Evolutionary conservation across 495 filamentous ascomycete genomes (phyloP), one percentile per base, ranked within the genome.

Genomic region (Cercophora samala): DNA sequence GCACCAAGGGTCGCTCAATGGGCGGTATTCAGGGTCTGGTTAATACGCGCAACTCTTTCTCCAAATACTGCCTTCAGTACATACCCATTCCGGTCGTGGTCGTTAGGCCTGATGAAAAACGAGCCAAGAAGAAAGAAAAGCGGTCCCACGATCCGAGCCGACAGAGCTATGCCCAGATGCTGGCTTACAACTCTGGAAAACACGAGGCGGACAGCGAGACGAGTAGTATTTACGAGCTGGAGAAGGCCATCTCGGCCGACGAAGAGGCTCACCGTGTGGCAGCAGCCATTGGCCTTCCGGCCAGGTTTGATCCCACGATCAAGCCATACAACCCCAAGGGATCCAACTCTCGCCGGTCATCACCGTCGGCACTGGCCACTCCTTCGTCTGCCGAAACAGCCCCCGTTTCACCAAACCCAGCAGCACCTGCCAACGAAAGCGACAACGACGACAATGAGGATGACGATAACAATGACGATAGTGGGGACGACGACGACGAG

Each of bases 61-160:
- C 93, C 26, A 97, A 97, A 73, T 99, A 96, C 80, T 97, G 95
- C 70, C 84, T 97, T 15, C 94, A 98, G 75, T 91, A 96, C 77
- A 97, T 92, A 8, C 95, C 95, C 1, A 91, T 99, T 21, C 95
- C 95, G n/a, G 94, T 97, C 2, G 92, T 97, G 46, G 96, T 99
- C 32, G 95, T 98, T 51, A 88, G 95, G 1, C 93, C 95, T 59
- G 90, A 89, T 25, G 88, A 91, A 62, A 96, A 97, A 79, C 90
- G 95, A 5, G 85, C 89, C 69, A 97, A 96, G 79, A 96, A 96
- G 77, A 97, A 96, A 76, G 84, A 85, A 67, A 97, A 97, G 80
- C 90, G 95, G 29, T 86, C 87, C 17, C 86, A 88, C 56, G 92
- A 98, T 67, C 92, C 93, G 6, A 82, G 76, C 37, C 83, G 95